These are phyloP conservation scores for Salix exigua DNA, from an alignment of 345 rosid species.

Conservation along the genomic window DNA sequence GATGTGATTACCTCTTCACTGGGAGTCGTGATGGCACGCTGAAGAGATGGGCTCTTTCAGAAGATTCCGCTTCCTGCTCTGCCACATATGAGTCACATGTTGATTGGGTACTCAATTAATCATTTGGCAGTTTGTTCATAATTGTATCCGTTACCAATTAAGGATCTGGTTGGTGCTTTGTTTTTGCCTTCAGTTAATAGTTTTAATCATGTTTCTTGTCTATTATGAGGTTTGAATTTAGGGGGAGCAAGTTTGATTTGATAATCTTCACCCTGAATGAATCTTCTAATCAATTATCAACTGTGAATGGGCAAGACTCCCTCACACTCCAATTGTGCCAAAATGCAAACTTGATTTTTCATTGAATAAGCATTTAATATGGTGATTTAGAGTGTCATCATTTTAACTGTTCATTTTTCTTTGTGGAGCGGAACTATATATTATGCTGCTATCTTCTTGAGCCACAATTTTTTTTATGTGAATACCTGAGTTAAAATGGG, in stretches of 20 bases:
- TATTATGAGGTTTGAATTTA: neutral
- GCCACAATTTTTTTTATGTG: neutral
- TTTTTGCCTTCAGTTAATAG: neutral
- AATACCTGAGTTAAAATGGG: neutral
- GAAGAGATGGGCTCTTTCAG: conserved; percentile 86
- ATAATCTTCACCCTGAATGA: neutral
- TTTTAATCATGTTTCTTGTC: neutral
- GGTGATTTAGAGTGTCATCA: conserved; percentile 4
- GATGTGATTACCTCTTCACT: conserved; percentile 62
- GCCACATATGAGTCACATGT: conserved; percentile 99
- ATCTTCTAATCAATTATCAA: neutral
- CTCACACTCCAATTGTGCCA: neutral
- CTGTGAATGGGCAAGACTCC: neutral
- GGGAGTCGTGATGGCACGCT: conserved; percentile 99
- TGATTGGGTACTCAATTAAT: conserved; percentile 72
- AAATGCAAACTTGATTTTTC: neutral
- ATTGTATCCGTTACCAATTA: neutral
- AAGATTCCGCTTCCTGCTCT: conserved; percentile 65
- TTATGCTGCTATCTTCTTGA: neutral
- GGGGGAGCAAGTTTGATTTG: neutral
- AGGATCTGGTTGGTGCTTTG: neutral
- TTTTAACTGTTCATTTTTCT: neutral
- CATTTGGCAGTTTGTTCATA: conserved; percentile 9
- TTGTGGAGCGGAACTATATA: neutral
- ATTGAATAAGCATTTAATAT: neutral